phyloP scores from a whole-genome alignment of 2,329 filamentous ascomycete genomes.

The Trichoderma endophyticum region DNA sequence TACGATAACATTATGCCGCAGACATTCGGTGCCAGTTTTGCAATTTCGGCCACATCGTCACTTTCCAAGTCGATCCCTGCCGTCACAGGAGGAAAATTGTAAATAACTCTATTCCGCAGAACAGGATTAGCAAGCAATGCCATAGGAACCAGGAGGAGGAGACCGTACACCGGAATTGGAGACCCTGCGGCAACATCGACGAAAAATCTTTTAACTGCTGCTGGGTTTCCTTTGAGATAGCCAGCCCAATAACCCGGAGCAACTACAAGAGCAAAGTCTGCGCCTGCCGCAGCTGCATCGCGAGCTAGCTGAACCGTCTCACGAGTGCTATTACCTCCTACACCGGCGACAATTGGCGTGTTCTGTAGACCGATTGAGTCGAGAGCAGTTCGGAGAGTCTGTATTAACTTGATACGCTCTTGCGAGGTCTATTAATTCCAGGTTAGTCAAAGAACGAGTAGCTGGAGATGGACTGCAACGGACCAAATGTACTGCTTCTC shows the following conservation, averaged over 20 bases:
- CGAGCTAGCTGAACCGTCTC: constrained; percentile 3
- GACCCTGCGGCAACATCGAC: not conserved
- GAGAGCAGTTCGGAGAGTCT: not conserved
- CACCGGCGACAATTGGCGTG: not conserved
- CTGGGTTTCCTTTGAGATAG: not conserved
- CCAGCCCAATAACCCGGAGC: not conserved
- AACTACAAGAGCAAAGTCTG: not conserved
- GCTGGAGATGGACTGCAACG: not conserved
- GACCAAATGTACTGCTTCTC: constrained; percentile 2
- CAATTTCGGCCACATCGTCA: not conserved
- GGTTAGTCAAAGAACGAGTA: not conserved
- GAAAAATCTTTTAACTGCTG: not conserved
- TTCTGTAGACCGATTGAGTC: not conserved
- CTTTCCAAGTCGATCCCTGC: not conserved
- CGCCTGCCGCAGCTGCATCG: not conserved
- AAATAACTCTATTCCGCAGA: not conserved
- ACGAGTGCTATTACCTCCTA: constrained; percentile 2
- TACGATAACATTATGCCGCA: not conserved
- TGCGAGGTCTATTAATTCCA: not conserved
- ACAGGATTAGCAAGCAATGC: not conserved
- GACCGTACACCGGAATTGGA: not conserved
- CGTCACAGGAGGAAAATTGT: constrained; percentile 1
- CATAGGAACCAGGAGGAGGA: rapidly evolving
- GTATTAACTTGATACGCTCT: not conserved
- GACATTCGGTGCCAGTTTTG: not conserved